A percentile compares a stretch with the other conserved stretches of the same genome.
Evolutionary conservation across 164 flowering plant genomes (phyloP).

Genomic region (Umbellularia californica): DNA sequence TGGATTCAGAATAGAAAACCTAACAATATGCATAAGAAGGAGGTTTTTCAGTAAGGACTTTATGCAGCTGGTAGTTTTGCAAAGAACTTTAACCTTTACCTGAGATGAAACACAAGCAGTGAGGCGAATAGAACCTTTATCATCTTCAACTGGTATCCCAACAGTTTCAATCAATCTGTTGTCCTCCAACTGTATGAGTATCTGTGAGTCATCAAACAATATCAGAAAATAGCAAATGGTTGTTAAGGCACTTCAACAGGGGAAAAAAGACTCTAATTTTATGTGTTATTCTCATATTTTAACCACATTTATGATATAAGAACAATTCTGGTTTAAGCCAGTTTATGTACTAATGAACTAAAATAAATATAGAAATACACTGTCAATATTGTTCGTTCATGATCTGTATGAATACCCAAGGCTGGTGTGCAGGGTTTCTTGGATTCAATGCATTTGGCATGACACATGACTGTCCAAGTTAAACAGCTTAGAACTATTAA

Average conservation of each 20-base stretch:
- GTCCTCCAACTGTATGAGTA: conserved; percentile 76
- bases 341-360: not conserved
- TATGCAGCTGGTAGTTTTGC: not conserved
- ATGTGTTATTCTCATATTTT: not conserved
- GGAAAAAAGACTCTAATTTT: too few relatives aligned
- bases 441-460: not conserved
- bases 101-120: conserved; percentile 99
- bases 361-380: too few relatives aligned
- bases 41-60: not conserved
- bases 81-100: conserved; percentile 29
- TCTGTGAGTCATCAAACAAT: conserved; percentile 34
- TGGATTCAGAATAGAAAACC: not conserved
- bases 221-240: not conserved
- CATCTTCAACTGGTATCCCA: conserved; percentile 91
- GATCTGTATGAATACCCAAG: too few relatives aligned
- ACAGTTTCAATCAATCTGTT: conserved; percentile 90
- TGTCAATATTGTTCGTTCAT: too few relatives aligned
- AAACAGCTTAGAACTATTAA: not conserved
- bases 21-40: not conserved
- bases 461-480: not conserved
- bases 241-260: not conserved
- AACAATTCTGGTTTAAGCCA: not conserved
- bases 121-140: conserved; percentile 72
- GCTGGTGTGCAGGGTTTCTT: too few relatives aligned
- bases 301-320: too few relatives aligned